Conservation (phyloP, 164 flowering plant species). For the Piper betle region DNA sequence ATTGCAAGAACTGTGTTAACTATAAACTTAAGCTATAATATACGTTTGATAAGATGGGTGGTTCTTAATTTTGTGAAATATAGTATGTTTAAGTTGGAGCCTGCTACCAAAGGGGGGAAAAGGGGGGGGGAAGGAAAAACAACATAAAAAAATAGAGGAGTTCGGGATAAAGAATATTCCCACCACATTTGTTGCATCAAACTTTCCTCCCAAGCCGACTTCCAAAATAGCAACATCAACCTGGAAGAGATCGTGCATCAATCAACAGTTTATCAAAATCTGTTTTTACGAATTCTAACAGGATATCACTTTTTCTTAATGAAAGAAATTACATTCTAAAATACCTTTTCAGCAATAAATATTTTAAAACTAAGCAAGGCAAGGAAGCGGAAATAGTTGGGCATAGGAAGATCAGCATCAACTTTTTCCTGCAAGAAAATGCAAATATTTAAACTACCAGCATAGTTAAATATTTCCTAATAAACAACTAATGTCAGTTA, state of each 20-base stretch:
- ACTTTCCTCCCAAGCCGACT: conserved; percentile 94
- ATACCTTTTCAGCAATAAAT: conserved; percentile 76
- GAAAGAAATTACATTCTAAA: conserved; percentile 1
- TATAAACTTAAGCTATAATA: too few species aligned
- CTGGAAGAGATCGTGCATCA: conserved; percentile 25
- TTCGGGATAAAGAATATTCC: conserved; percentile 5
- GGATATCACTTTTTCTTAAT: background rate
- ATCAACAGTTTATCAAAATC: background rate
- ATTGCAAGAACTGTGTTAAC: background rate
- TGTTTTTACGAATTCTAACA: background rate
- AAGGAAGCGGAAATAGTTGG: conserved; percentile 80
- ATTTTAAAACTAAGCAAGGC: conserved; percentile 93
- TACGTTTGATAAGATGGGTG: too few species aligned
- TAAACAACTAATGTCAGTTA: too few species aligned
- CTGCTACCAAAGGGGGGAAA: background rate
- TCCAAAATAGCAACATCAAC: conserved; percentile 96
- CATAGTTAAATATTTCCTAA: conserved; percentile 1
- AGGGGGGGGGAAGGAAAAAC: too few species aligned
- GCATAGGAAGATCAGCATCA: conserved; percentile 76
- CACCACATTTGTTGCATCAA: conserved; percentile 98
- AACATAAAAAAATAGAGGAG: background rate
- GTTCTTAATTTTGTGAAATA: too few species aligned
- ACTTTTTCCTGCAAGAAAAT: conserved; percentile 45
- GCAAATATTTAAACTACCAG: conserved; percentile 1
- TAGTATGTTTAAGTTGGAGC: background rate